Conservation (phyloP, 2,329 filamentous ascomycete species). For the Arthrinium phaeospermum region DNA sequence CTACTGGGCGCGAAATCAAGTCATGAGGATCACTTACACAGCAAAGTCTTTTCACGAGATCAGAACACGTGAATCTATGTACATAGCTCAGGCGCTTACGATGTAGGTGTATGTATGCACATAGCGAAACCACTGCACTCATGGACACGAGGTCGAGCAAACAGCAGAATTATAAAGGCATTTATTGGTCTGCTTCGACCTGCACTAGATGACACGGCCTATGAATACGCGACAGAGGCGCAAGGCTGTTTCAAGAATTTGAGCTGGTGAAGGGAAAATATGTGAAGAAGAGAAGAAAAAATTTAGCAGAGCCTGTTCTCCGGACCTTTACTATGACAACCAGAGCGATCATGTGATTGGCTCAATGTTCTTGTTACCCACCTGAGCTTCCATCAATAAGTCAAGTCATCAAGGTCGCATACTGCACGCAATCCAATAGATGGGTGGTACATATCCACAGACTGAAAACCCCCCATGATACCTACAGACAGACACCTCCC, state of each 20-base stretch:
- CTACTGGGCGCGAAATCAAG: neutral
- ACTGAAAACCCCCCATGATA: neutral
- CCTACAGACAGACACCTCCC: too few species aligned
- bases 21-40: neutral
- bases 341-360: slow-evolving; percentile 6
- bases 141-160: slow-evolving; percentile 47
- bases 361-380: neutral
- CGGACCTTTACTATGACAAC: slow-evolving; percentile 19
- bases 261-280: slow-evolving; percentile 52
- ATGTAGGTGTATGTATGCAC: slow-evolving; percentile 55
- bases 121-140: slow-evolving; percentile 67
- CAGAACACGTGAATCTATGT: neutral
- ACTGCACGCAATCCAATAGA: neutral
- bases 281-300: slow-evolving; percentile 49
- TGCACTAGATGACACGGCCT: slow-evolving; percentile 50
- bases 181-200: slow-evolving; percentile 60
- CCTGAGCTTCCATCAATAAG: slow-evolving; percentile 5
- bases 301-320: neutral
- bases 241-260: slow-evolving; percentile 42
- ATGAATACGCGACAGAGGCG: slow-evolving; percentile 37
- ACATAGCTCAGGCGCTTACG: neutral
- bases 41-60: neutral
- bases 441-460: neutral
- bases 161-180: slow-evolving; percentile 66
- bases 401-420: neutral